phyloP scores from a whole-genome alignment of 805 yeast species.

The Metschnikowia noctiluminum region DNA sequence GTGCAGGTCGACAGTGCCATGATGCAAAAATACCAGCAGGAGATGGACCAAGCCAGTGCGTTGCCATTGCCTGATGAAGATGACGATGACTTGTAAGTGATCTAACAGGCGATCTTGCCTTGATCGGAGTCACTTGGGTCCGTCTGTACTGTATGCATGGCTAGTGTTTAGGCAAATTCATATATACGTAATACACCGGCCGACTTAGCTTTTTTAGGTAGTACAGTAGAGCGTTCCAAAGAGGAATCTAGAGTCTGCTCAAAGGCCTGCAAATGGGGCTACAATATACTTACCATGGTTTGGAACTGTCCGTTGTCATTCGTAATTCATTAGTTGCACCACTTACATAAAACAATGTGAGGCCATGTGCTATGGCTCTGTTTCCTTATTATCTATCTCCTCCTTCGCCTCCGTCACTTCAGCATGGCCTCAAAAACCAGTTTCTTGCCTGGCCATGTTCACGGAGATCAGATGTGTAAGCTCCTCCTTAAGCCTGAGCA shows the following conservation, averaged over 20 bases:
- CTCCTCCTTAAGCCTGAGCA: conserved; percentile 14
- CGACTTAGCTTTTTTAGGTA: not conserved
- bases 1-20: conserved; percentile 94
- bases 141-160: conserved; percentile 5
- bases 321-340: not conserved
- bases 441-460: conserved; percentile 14
- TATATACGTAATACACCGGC: conserved; percentile 7
- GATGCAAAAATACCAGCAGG: conserved; percentile 98
- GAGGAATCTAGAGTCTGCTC: too few species aligned
- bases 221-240: too few species aligned
- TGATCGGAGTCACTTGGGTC: not conserved
- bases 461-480: conserved; percentile 10
- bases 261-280: too few species aligned
- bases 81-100: conserved; percentile 90
- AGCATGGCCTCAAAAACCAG: conserved; percentile 6
- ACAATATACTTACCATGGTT: too few species aligned
- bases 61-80: conserved; percentile 99
- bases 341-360: too few species aligned
- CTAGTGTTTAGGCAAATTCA: not conserved
- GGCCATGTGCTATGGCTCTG: too few species aligned
- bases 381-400: too few species aligned
- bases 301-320: too few species aligned
- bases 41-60: conserved; percentile 99
- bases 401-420: too few species aligned
- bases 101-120: not conserved